These are phyloP conservation scores for Cyclotella sp. DNA, from an alignment of 108 stramenopile genomes.

Conservation along the genomic window DNA sequence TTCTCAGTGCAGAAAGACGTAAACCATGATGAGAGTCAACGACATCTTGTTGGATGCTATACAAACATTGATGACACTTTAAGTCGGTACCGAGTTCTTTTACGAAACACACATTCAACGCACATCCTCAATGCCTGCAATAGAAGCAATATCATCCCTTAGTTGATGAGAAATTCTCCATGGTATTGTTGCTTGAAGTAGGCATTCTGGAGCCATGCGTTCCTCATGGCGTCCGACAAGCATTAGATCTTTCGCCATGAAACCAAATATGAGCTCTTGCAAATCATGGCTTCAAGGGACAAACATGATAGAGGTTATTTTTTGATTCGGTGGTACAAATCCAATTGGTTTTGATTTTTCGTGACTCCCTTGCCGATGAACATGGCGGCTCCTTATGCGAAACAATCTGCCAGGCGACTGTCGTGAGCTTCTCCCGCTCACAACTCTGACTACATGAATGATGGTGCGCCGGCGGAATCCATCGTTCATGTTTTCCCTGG, in stretches of 20 bases:
- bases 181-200: neutral
- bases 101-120: slow-evolving; percentile 16
- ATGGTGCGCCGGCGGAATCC: slow-evolving; percentile 66
- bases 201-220: slow-evolving; percentile 22
- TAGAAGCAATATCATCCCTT: slow-evolving; percentile 42
- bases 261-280: slow-evolving; percentile 27
- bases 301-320: slow-evolving; percentile 54
- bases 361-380: slow-evolving; percentile 60
- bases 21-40: slow-evolving; percentile 36
- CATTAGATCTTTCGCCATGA: slow-evolving; percentile 62
- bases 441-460: slow-evolving; percentile 77
- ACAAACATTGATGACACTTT: slow-evolving; percentile 80
- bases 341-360: slow-evolving; percentile 45
- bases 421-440: slow-evolving; percentile 51
- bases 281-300: slow-evolving; percentile 11
- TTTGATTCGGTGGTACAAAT: slow-evolving; percentile 62
- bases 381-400: slow-evolving; percentile 74
- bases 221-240: slow-evolving; percentile 13
- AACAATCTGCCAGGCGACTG: slow-evolving; percentile 74
- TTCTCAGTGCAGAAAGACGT: slow-evolving; percentile 46
- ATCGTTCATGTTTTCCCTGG: slow-evolving; percentile 24
- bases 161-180: neutral
- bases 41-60: slow-evolving; percentile 84
- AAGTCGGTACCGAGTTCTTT: slow-evolving; percentile 62
- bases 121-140: slow-evolving; percentile 53